These are phyloP conservation scores for Phytophthora macrochlamydospora DNA, from an alignment of 352 stramenopile species.

Conservation along the genomic window DNA sequence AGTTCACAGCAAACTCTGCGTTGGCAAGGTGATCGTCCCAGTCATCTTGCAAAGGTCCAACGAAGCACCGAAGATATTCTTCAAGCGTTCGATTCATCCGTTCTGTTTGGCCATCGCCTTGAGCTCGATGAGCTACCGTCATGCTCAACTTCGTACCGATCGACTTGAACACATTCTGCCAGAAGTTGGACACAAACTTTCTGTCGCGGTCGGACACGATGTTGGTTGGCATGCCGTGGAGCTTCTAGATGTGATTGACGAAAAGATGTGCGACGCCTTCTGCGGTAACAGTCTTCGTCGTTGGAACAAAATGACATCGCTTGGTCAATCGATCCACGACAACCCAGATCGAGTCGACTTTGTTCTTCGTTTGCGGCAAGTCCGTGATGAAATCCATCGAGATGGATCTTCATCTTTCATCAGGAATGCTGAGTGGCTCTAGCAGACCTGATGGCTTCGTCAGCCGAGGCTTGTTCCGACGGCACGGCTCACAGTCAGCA, in stretches of 20 bases:
- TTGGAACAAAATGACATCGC: constrained; percentile 5
- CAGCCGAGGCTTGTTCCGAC: constrained; percentile 3
- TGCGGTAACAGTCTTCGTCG: constrained; percentile 7
- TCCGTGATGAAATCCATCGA: constrained; percentile 18
- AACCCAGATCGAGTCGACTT: constrained; percentile 15
- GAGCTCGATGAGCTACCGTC: constrained; percentile 9
- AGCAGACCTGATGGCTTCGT: not conserved
- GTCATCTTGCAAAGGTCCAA: constrained; percentile 12
- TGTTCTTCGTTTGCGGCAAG: not conserved
- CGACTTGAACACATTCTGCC: constrained; percentile 10
- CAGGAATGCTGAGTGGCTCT: constrained; percentile 1
- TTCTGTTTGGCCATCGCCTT: constrained; percentile 18
- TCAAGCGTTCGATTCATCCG: constrained; percentile 18
- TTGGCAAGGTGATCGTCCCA: constrained; percentile 17
- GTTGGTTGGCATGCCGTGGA: constrained; percentile 9
- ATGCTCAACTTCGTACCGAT: constrained; percentile 10
- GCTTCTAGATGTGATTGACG: constrained; percentile 14
- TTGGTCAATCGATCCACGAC: constrained; percentile 22
- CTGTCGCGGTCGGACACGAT: constrained; percentile 20
- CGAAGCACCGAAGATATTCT: constrained; percentile 11
- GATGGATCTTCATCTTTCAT: constrained; percentile 10
- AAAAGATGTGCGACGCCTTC: constrained; percentile 12
- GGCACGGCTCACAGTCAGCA: constrained; percentile 1
- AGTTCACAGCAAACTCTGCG: constrained; percentile 6
- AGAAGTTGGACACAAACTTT: constrained; percentile 20